Evolutionary conservation across 345 rosid genomes (phyloP), one percentile per base, ranked within the genome.

Genomic region (Eucalyptus tenuipes): DNA sequence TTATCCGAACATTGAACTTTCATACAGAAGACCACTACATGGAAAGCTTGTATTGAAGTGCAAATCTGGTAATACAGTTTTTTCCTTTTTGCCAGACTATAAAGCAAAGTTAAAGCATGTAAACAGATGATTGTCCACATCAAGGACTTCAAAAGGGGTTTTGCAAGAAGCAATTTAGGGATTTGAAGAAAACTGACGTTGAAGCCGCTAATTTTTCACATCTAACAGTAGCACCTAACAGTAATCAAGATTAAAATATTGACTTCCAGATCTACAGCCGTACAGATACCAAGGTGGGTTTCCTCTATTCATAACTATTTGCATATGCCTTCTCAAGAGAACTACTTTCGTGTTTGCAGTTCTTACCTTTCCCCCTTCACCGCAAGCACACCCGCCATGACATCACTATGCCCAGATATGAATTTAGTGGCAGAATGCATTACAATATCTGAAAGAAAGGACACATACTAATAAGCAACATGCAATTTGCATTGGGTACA

Each of bases 351-450:
- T 9, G 44, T 71, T 85, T 47, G 31, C 86, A 86, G 88, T 18
- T 27, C 53, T 52, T 87, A 97, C 99, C 98, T 98, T 94, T 97
- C 96, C 85, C 96, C 98, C 93, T 93, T 98, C 52, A 97, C 98
- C n/a, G 98, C 95, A 91, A 98, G 97, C 85, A 96, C 99, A 57
- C 99, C 99, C 27, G 97, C 99, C 99, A 97, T 98, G 86, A 98
- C 91, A 92, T 98, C 98, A 91, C 99, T 95, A 89, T 97, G 99
- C 89, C 99, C 99, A 45, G 98, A 93, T 89, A 96, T 94, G 90
- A 98, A 98, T 89, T 98, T 97, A 57, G 99, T 98, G 88, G 98
- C 99, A 0, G 99, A 98, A 88, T 97, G 98, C 99, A 98, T 97
- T 86, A 97, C 99, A 53, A 97, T 98, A 90, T 98, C 99, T 95